Evolutionary conservation across 768 basidiomycete species (phyloP), one percentile per base, ranked within the genome.

Genomic region (Trametes coccinea): DNA sequence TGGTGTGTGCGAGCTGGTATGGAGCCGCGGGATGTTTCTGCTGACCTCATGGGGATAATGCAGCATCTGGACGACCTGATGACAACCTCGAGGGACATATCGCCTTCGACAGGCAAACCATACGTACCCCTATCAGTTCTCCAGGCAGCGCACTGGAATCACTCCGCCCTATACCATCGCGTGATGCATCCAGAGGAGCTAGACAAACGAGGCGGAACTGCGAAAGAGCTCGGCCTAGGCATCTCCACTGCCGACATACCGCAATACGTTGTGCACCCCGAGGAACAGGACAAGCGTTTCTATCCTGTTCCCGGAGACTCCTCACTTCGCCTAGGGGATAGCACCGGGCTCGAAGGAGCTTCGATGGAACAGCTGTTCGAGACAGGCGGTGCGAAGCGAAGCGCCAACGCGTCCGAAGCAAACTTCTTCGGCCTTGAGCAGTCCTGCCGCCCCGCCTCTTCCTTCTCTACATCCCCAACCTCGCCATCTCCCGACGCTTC

Each of bases 1-100:
- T 96, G 90, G 93, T 92, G 62, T 50, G 80, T 73, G 31, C 34
- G 11, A 11, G 11, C 34, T 37, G 34, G 11, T 37, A 37, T 37
- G 34, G 34, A 11, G 34, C 11, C 6, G 6, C 6, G 5, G 34
- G 34, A 5, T 37, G 34, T 6, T 37, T 11, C 34, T 6, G 11
- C 34, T 5, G 34, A 11, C 34, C 34, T 22, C 22, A 22, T 22
- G 22, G 22, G 22, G 22, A 22, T 22, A 14, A 48, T 70, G 5
- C 67, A 95, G 93, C 76, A 82, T 11, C 84, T 90, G 69, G 93
- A 95, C 29, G 90, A 95, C 70, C 78, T 96, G 33, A 83, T 91
- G 43, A 70, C 75, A 17, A 86, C 95, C 45, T 88, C 91, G 11
- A 79, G 80, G 56, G 92, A 96, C 67, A 76, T 85, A 39, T 95